Base-by-base conservation (phyloP, 2,329 filamentous ascomycete genomes). In the Knoxdaviesia capensis region DNA sequence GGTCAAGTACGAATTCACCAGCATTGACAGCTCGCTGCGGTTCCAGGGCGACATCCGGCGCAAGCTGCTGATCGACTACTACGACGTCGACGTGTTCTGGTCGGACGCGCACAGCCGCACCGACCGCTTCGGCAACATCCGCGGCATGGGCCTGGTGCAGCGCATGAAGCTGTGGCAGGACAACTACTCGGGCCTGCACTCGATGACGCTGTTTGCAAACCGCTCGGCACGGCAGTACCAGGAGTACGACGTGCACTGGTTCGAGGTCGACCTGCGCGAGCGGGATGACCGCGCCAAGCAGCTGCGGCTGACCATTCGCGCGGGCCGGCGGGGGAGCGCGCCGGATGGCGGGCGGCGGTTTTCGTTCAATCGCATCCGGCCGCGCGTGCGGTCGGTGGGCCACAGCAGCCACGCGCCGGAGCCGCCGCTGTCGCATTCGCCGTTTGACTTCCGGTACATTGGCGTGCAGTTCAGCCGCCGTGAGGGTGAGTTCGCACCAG, bases 121-220 rank as follows among this genome's bases (percentile, higher is more conserved):
- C 3, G 65, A 69, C 51, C 53, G 59, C 10, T 68, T 68, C 45
- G 66, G 66, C 38, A 67, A 61, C 32, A 59, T 69, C 8, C 61
- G 62, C 43, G 66, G 66, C 20, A 58, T 70, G 42, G 66, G 64
- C 1, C 63, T 65, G 2, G 66, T 69, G 36, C 66, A 69, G 51
- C 56, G 66, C 41, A 57, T 69, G 46, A 69, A 69, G 53, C 53
- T 69, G 30, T 70, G 66, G 66, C 58, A 59, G 42, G 66, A 69
- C 47, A 57, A 60, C 39, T 61, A 65, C 43, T 63, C 62, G 8
- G 61, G 60, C 3, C 62, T 59, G 37, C 64, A 70, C 49, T 66
- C 60, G 30, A 45, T 69, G 32, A 64, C 63, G 6, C 53, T 69
- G 11, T 61, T 63, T 43, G 65, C 66, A 32, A 67, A 67, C 47